Percentiles rank a stretch among this genome's conserved stretches.
phyloP scores from a whole-genome alignment of 2,329 filamentous ascomycete genomes.

The Aspergillus pseudotamarii region DNA sequence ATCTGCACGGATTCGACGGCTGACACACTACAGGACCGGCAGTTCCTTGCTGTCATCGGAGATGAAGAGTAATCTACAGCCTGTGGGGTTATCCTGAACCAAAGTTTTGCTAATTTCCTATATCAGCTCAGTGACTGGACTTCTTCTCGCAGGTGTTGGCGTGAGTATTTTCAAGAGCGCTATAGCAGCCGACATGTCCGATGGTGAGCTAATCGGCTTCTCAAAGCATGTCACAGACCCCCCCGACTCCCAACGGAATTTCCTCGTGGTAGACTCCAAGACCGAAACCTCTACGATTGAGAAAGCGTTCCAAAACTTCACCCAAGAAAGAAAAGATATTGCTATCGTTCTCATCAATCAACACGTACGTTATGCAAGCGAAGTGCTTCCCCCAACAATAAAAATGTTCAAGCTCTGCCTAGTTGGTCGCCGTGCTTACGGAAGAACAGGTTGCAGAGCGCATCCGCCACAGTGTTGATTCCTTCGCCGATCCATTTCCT shows the following conservation, averaged over 20 bases:
- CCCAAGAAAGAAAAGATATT: constrained; percentile 89
- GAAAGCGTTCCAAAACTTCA: constrained; percentile 85
- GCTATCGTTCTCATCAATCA: constrained; percentile 97
- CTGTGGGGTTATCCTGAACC: background rate
- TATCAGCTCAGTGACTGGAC: constrained; percentile 87
- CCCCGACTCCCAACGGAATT: constrained; percentile 93
- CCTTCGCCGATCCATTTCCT: constrained; percentile 94
- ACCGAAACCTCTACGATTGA: constrained; percentile 89
- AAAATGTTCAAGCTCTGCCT: too few species aligned
- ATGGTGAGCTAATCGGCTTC: constrained; percentile 9
- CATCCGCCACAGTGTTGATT: constrained; percentile 88
- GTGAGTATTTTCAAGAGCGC: constrained; percentile 55
- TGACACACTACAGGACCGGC: constrained; percentile 66
- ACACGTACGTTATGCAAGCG: constrained; percentile 64
- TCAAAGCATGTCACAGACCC: constrained; percentile 83
- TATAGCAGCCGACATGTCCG: background rate
- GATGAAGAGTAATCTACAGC: constrained; percentile 74
- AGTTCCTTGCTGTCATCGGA: constrained; percentile 96
- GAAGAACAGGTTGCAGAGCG: constrained; percentile 77
- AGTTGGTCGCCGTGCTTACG: background rate
- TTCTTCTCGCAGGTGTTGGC: constrained; percentile 92
- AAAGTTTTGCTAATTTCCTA: constrained; percentile 19
- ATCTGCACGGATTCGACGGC: constrained; percentile 2
- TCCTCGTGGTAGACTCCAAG: constrained; percentile 92
- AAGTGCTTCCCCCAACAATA: background rate